Base-by-base conservation (phyloP, 106 monocot species). In the Posidonia australis region DNA sequence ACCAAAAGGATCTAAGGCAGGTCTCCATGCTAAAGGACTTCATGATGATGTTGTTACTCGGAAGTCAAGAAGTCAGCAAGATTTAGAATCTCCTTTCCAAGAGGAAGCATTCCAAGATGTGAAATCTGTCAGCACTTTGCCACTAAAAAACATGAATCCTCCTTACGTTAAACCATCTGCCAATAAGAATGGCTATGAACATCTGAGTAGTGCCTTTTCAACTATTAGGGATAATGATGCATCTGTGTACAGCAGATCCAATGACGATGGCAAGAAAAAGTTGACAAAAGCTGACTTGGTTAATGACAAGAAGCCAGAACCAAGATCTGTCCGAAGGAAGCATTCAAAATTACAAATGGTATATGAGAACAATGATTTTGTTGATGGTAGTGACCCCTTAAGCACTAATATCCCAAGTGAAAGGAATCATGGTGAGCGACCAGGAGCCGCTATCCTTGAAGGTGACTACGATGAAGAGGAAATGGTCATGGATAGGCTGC, bases 261-360 rank as follows among this genome's bases (percentile, higher is more conserved):
- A 5, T 24, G 9, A 0, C 7, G 3, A 54, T 9, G 54, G 10
- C 18, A 13, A 54, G 18, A 54, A 54, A 4, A 24, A 54, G 5
- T 20, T 22, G 61, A 13, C n/a, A 19, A 20, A 62, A 43, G 61
- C 17, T 62, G 20, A 19, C 13, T 16, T 62, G 61, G 61, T 42
- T 44, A 24, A 16, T 18, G 26, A 24, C 24, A 17, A 46, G 19
- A 64, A 24, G 45, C 43, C 46, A 42, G 45, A 10, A 46, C 63
- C 63, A 46, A 47, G 63, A 64, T 64, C 63, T 46, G 63, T 64
- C 26, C 19, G 63, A 46, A 46, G 63, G 63, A 64, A 44, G 25
- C 63, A 64, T 23, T 46, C 44, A 26, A 64, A 64, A 26, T n/a
- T 46, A 10, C 44, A 22, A 64, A 25, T 46, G 17, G 46, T 16